Base-by-base conservation (phyloP, 192 early-diverging fungal genomes). In the Cetraspora pellucida region DNA sequence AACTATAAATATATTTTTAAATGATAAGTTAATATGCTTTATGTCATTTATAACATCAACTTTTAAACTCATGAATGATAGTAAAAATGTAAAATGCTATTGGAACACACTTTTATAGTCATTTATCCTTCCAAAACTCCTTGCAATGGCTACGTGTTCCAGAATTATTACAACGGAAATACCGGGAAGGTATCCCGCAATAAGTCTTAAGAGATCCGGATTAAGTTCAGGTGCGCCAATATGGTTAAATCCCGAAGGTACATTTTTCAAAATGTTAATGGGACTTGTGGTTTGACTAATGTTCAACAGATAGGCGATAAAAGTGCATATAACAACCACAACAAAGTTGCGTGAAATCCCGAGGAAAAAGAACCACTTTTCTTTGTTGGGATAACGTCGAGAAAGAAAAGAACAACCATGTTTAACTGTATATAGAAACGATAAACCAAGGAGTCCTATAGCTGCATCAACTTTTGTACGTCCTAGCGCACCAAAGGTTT, bases 141-240 rank as follows among this genome's bases (percentile, higher is more conserved):
- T 95, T 67, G 90, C 84, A 71, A 98, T 92, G 21, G 94, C 93
- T 80, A 96, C 90, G 78, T 97, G 95, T 83, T 98, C 96, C 74
- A 98, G 85, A 60, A 98, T 89, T 60, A 90, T 79, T 46, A 96
- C 86, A 6, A 98, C 83, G n/a, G 92, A 82, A 19, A 93, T 87
- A 30, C 89, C 86, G 23, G 89, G 85, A 7, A 65, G 37, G 16
- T 43, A n/a, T 28, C 27, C 10, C 0, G 60, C 10, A 10, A 63
- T 11, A 28, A 13, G 4, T 1, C 3, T 16, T 10, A 65, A 5
- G 2, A 65, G 30, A 1, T 65, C 63, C 43, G 0, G 1, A 65
- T n/a, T 2, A 9, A n/a, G 19, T 7, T 43, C 0, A n/a, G 93
- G 90, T 0, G 91, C 85, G 0, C 74, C 60, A 77, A 91, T 89